Base-by-base conservation (phyloP, 495 filamentous ascomycete genomes). In the Hypoxylon fuscum region DNA sequence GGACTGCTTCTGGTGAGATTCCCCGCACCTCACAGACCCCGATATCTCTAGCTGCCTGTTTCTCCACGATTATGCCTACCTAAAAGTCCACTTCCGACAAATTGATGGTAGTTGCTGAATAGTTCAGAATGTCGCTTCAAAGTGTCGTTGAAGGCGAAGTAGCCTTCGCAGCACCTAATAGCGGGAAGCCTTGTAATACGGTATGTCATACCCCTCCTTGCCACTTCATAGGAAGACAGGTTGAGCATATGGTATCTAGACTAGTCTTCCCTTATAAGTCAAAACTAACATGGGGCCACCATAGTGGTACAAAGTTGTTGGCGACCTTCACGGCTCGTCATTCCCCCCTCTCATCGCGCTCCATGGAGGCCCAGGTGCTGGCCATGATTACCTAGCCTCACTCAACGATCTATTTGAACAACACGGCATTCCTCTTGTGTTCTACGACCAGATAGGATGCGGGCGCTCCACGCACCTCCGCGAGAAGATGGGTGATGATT, bases 401-500 rank as follows among this genome's bases (percentile, higher is more conserved):
- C 58, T 81, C n/a, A 55, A 54, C 2, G 73, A 81, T 18, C 59
- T 81, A 6, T 56, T 71, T 51, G 22, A 59, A 23, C 55, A 73
- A 25, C 66, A 77, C 45, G 63, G 62, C 43, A 76, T 76, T 25
- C 78, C 83, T 3, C 66, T 84, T n/a, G 68, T 86, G 9, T 68
- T 85, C 59, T 86, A 86, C 57, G 81, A 85, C 64, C 82, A 85
- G 56, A 59, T 86, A 37, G 81, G 82, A 23, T 81, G 77, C 66
- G 82, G 81, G 1, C 43, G 65, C 7, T 80, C 76, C 12, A 84
- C 83, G 0, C 81, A 75, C 44, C 69, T 83, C 9, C 71, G 57
- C 7, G 74, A 81, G 15, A 80, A 77, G 37, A 54, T 77, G n/a
- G n/a, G n/a, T n/a, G n/a, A n/a, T n/a, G n/a, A n/a, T n/a, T n/a